Conservation (phyloP, 176 grass and related monocot species). For the Lolium rigidum region DNA sequence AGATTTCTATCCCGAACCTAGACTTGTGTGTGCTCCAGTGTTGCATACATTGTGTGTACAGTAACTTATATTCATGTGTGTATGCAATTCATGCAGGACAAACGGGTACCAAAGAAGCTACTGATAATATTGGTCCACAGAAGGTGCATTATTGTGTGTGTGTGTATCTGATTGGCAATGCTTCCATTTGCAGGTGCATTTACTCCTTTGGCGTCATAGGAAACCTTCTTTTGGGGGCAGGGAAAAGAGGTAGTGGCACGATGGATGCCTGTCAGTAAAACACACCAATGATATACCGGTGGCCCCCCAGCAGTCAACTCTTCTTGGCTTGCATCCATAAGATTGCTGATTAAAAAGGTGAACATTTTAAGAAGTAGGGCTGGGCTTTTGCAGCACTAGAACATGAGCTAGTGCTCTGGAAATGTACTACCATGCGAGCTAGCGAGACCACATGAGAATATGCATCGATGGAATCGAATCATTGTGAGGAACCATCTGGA, state of each 20-base stretch:
- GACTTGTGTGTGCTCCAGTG: too few relatives aligned
- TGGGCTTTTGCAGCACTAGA: conserved; percentile 37
- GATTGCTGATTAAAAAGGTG: conserved; percentile 41
- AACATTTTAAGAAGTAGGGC: conserved; percentile 34
- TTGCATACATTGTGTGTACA: too few relatives aligned
- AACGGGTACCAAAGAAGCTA: conserved; percentile 10
- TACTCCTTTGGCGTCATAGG: conserved; percentile 26
- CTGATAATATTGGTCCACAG: conserved; percentile 32
- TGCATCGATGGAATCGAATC: conserved; percentile 42
- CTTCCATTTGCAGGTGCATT: conserved; percentile 37
- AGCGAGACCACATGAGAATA: conserved; percentile 50
- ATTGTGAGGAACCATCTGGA: conserved; percentile 48
- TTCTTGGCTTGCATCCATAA: conserved; percentile 38
- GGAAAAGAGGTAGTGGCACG: not conserved
- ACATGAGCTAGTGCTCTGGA: conserved; percentile 55
- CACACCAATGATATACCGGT: conserved; percentile 32
- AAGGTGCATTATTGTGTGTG: conserved; percentile 44
- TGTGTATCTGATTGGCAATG: conserved; percentile 39
- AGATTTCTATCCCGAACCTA: too few relatives aligned
- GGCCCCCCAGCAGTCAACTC: conserved; percentile 55
- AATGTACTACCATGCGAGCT: conserved; percentile 31
- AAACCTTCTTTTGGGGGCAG: conserved; percentile 13
- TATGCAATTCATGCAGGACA: conserved; percentile 33
- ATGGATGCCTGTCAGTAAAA: conserved; percentile 11
- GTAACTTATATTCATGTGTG: too few relatives aligned